Percentiles rank a stretch among this genome's conserved stretches.
phyloP scores from a whole-genome alignment of 345 rosid genomes.

The Ceriops tagal region DNA sequence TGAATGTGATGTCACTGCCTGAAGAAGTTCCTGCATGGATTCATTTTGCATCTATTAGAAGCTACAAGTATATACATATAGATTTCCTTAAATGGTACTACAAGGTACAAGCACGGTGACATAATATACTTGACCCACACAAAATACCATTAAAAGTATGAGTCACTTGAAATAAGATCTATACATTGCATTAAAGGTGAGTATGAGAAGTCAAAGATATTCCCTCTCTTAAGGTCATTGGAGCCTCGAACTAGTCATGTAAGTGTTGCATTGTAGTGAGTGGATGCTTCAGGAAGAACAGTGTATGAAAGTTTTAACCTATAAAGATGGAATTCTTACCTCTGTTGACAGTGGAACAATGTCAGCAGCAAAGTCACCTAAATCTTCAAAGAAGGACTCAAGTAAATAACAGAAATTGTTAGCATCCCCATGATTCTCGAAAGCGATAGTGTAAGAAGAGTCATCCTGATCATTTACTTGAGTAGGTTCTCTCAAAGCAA shows the following conservation, averaged over 20 bases:
- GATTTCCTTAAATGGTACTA: not conserved
- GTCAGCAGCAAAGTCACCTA: slow-evolving; percentile 56
- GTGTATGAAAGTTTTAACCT: not conserved
- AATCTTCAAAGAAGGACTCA: slow-evolving; percentile 64
- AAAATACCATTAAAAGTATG: not conserved
- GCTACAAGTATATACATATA: no score
- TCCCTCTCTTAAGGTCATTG: no score
- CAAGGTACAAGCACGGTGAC: not conserved
- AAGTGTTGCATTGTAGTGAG: no score
- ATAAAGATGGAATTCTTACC: slow-evolving; percentile 32
- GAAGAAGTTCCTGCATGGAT: slow-evolving; percentile 54
- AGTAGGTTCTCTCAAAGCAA: slow-evolving; percentile 36
- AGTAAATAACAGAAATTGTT: slow-evolving; percentile 69
- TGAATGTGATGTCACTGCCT: slow-evolving; percentile 39
- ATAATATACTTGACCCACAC: not conserved
- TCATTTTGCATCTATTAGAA: not conserved
- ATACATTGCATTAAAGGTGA: no score
- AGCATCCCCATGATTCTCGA: slow-evolving; percentile 76
- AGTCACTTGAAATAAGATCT: not conserved
- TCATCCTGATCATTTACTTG: slow-evolving; percentile 23
- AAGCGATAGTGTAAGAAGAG: slow-evolving; percentile 49
- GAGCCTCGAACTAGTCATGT: no score
- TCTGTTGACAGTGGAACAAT: slow-evolving; percentile 56
- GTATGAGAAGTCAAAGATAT: no score
- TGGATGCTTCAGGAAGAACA: no score